Percentiles rank a stretch among this genome's conserved stretches.
These are phyloP conservation scores for Rubroshorea leprosula DNA, from an alignment of 345 rosid genomes.

Conservation along the genomic window DNA sequence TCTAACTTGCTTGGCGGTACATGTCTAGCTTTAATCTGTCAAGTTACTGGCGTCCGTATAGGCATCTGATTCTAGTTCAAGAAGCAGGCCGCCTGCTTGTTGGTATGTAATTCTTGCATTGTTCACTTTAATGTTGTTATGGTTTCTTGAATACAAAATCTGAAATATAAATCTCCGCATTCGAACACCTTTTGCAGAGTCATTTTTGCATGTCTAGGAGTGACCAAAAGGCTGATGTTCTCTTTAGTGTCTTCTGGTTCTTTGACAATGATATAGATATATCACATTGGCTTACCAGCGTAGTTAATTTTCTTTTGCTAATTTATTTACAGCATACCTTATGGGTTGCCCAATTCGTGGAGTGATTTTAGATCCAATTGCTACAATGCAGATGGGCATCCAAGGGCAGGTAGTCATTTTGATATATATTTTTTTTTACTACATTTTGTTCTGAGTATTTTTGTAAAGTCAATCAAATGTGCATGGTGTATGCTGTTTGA, in stretches of 20 bases:
- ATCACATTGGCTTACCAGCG: not conserved
- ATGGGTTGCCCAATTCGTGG: constrained; percentile 97
- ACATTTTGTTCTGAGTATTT: not conserved
- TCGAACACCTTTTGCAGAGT: not conserved
- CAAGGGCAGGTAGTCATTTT: constrained; percentile 76
- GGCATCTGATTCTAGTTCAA: constrained; percentile 80
- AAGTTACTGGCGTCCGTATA: constrained; percentile 90
- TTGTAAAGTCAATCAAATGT: too few species aligned
- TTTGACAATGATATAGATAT: not conserved
- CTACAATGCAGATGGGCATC: constrained; percentile 89
- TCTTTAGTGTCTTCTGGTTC: not conserved
- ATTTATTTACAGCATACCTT: constrained; percentile 64
- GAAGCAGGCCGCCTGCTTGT: constrained; percentile 92
- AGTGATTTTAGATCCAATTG: constrained; percentile 82
- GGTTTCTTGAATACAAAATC: not conserved
- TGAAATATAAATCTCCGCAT: not conserved
- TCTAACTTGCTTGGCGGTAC: constrained; percentile 76
- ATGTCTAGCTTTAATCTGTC: constrained; percentile 78
- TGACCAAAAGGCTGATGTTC: not conserved
- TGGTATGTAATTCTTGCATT: constrained; percentile 33
- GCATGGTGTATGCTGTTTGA: not conserved
- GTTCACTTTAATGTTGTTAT: constrained; percentile 7
- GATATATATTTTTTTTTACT: not conserved
- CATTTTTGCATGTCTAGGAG: constrained; percentile 3
- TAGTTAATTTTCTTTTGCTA: constrained; percentile 11